A percentile compares a stretch with the other conserved stretches of the same genome.
Evolutionary conservation across 2,329 filamentous ascomycete species (phyloP).

Genomic region (Ciborinia camelliae): DNA sequence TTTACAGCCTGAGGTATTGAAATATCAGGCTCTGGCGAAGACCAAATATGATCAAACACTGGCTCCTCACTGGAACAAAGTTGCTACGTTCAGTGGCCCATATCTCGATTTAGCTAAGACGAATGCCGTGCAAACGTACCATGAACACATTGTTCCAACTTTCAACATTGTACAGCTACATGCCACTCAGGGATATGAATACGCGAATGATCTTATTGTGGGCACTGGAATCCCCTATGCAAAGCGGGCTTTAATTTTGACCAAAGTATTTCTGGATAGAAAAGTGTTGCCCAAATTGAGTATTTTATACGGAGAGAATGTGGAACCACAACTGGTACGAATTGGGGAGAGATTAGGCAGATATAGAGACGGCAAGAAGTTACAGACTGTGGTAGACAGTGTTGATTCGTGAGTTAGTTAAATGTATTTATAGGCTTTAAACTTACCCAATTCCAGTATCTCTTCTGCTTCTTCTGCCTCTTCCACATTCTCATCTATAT

Average conservation of each 20-base stretch:
- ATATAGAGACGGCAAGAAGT: slow-evolving; percentile 60
- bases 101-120: slow-evolving; percentile 67
- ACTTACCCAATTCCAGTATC: slow-evolving; percentile 27
- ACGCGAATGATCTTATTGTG: slow-evolving; percentile 63
- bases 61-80: slow-evolving; percentile 69
- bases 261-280: slow-evolving; percentile 67
- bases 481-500: slow-evolving; percentile 31
- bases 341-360: slow-evolving; percentile 86
- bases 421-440: slow-evolving; percentile 21
- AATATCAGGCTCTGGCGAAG: slow-evolving; percentile 58
- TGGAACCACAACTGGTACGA: slow-evolving; percentile 89
- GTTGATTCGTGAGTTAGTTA: slow-evolving; percentile 44
- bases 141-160: slow-evolving; percentile 69
- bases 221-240: slow-evolving; percentile 70
- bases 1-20: slow-evolving; percentile 69
- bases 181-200: slow-evolving; percentile 62
- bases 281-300: slow-evolving; percentile 79
- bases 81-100: slow-evolving; percentile 57
- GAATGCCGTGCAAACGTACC: slow-evolving; percentile 64
- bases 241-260: slow-evolving; percentile 66
- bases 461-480: slow-evolving; percentile 35
- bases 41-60: slow-evolving; percentile 67
- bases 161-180: slow-evolving; percentile 75
- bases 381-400: slow-evolving; percentile 57
- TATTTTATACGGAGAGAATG: slow-evolving; percentile 81